Evolutionary conservation across 257 asterid species (phyloP).

Genomic region (Lycium ferocissimum): DNA sequence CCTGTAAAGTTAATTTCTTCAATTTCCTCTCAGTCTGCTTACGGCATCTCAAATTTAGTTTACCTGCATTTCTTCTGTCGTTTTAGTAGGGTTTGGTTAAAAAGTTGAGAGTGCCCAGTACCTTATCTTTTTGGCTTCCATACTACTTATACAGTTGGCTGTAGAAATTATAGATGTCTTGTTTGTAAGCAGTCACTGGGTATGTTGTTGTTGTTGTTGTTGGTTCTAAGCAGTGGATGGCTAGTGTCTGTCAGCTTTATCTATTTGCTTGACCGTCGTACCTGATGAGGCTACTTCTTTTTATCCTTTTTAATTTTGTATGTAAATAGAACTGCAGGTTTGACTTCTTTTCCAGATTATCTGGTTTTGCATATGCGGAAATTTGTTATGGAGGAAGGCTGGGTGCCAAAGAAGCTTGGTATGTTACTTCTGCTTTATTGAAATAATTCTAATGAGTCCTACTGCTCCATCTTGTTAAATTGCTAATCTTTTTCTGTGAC

Average conservation of each 20-base stretch:
- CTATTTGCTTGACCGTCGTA: neutral
- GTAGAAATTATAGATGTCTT: conserved; percentile 13
- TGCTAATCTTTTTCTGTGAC: conserved; percentile 31
- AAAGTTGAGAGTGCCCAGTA: neutral
- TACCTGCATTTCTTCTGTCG: neutral
- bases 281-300: neutral
- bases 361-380: conserved; percentile 96
- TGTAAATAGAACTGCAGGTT: conserved; percentile 78
- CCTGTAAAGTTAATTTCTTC: too few species aligned
- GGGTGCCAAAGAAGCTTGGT: conserved; percentile 99
- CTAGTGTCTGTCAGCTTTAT: conserved; percentile 5
- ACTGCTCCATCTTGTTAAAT: neutral
- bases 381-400: conserved; percentile 90
- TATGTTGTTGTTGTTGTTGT: neutral
- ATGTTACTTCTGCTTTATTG: neutral
- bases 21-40: neutral
- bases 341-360: conserved; percentile 94
- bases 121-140: neutral
- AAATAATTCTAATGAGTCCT: neutral
- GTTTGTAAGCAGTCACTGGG: neutral
- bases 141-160: neutral
- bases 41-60: neutral
- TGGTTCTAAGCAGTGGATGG: neutral
- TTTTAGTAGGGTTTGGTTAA: neutral
- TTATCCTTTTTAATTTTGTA: conserved; percentile 26